Base-by-base conservation (phyloP, 768 basidiomycete genomes). In the Tylopilus vinaceipallidus region DNA sequence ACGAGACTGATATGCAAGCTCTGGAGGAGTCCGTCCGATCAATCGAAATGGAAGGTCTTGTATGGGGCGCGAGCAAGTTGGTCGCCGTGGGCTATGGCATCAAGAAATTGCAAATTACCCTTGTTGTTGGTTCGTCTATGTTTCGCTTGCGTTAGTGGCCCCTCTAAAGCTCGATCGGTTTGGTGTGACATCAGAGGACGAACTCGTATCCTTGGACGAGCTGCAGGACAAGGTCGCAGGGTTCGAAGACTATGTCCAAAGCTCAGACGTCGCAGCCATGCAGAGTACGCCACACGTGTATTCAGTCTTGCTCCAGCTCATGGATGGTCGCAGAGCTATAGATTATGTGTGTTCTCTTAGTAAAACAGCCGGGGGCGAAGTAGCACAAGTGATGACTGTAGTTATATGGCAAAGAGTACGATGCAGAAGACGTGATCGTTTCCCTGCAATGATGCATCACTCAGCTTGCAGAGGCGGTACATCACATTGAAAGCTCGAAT, bases 11-110 rank as follows among this genome's bases (percentile, higher is more conserved):
- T 72, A 95, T 99, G 95, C 79, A 65, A 37, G 88, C 75, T 43
- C 77, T 98, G 60, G 95, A 98, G 72, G 70, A 76, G 14, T 63
- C 79, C 35, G 95, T 98, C 47, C 84, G 97, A 52, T 84, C 91
- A 19, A 84, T 98, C 61, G 81, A 90, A 70, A 74, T 82, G 75
- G 86, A 88, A 34, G 97, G 97, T 65, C 87, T 99, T 50, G 80
- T 98, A 42, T 99, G 97, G 97, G 95, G 97, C 70, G 80, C 82
- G 35, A 90, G 87, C 73, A 95, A 92, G 73, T 78, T 98, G 45
- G 93, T 98, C 43, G 75, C 95, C 40, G 83, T 98, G 59, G 95
- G 94, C 48, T 98, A 86, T 70, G 88, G 88, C 61, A 95, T 99
- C 76, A 85, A 75, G 74, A 99, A 98, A 77, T 83, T 99, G 50